Conservation (phyloP, 345 rosid genomes). For the Brassica incana region DNA sequence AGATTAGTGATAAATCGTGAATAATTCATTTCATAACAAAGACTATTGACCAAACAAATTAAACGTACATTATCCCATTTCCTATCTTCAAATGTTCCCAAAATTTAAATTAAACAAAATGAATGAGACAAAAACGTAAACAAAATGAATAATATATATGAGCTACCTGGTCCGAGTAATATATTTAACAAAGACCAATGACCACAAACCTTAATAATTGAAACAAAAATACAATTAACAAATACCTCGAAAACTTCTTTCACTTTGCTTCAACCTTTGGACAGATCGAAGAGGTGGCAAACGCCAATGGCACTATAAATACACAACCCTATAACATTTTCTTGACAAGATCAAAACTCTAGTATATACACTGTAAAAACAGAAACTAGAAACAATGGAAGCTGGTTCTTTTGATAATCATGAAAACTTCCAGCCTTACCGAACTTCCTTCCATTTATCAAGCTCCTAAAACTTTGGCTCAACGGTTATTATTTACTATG, state of each 20-base stretch:
- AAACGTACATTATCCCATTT: neutral
- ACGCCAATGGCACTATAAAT: neutral
- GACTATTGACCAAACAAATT: neutral
- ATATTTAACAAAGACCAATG: neutral
- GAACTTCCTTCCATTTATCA: neutral
- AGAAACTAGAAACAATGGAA: neutral
- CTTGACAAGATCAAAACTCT: neutral
- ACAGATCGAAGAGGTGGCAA: neutral
- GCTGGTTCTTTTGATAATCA: neutral
- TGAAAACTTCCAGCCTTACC: neutral
- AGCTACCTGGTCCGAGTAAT: neutral
- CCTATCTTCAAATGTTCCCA: neutral
- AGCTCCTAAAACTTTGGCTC: neutral
- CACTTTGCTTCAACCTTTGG: neutral
- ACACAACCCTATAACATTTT: neutral
- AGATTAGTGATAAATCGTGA: neutral
- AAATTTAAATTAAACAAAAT: neutral
- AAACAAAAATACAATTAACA: neutral
- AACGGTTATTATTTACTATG: neutral
- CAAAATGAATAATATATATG: neutral
- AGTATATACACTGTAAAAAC: neutral
- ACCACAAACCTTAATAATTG: neutral
- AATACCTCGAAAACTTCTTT: neutral
- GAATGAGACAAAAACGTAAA: neutral
- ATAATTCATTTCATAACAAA: neutral